Evolutionary conservation across 768 basidiomycete species (phyloP).

Genomic region (Amanita thiersii): DNA sequence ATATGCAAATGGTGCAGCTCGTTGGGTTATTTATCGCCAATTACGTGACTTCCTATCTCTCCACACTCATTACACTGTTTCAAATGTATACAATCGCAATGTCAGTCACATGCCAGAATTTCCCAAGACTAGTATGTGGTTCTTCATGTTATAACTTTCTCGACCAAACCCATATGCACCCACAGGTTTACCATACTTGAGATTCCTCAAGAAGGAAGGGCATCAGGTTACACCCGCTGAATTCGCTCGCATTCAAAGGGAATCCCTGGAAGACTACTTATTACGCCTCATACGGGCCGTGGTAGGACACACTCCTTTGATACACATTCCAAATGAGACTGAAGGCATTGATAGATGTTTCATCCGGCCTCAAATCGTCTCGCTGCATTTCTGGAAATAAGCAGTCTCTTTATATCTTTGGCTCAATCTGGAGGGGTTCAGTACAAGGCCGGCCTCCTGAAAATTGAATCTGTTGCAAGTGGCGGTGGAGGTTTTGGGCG

Average conservation of each 20-base stretch:
- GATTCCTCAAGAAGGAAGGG: constrained; percentile 61
- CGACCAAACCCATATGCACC: constrained; percentile 4
- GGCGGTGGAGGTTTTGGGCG: constrained; percentile 54
- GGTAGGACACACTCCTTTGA: constrained; percentile 35
- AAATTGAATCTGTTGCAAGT: constrained; percentile 44
- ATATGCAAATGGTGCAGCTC: constrained; percentile 85
- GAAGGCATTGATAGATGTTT: constrained; percentile 64
- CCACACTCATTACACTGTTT: constrained; percentile 82
- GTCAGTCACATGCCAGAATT: constrained; percentile 85
- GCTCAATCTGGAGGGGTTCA: constrained; percentile 80
- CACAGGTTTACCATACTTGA: constrained; percentile 83
- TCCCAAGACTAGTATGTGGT: constrained; percentile 62
- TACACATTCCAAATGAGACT: not conserved
- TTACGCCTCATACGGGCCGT: constrained; percentile 84
- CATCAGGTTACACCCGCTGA: constrained; percentile 53
- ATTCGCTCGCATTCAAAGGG: constrained; percentile 76
- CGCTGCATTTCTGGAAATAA: constrained; percentile 86
- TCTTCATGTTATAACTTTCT: not conserved
- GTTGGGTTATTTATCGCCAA: constrained; percentile 96
- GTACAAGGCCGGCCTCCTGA: constrained; percentile 84
- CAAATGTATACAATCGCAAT: constrained; percentile 70
- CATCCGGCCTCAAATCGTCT: constrained; percentile 88
- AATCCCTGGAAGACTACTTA: constrained; percentile 81
- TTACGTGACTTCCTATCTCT: constrained; percentile 86
- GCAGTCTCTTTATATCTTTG: constrained; percentile 74